Percentiles rank a stretch among this genome's conserved stretches.
phyloP scores from a whole-genome alignment of 805 yeast species.

The Starmerella lactis-condensi region DNA sequence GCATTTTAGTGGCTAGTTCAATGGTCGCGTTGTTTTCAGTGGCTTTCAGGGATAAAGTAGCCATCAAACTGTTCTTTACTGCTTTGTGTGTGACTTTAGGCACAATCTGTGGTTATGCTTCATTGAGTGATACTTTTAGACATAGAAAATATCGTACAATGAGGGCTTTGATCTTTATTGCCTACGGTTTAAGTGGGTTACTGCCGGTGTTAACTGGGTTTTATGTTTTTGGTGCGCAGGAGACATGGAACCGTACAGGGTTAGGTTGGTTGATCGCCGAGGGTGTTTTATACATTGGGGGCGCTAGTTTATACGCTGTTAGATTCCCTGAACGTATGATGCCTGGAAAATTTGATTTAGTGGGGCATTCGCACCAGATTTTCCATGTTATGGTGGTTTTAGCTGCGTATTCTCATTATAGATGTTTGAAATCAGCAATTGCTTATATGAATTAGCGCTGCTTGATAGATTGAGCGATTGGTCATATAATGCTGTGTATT shows the following conservation, averaged over 20 bases:
- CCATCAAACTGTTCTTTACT: slow-evolving; percentile 19
- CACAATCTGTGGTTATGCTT: slow-evolving; percentile 38
- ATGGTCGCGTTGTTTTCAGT: slow-evolving; percentile 34
- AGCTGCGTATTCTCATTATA: slow-evolving; percentile 58
- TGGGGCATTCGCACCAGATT: slow-evolving; percentile 73
- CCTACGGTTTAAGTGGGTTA: slow-evolving; percentile 61
- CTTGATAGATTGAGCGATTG: too few relatives aligned
- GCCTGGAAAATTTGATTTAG: slow-evolving; percentile 48
- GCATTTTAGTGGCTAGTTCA: slow-evolving; percentile 46
- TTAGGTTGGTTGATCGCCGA: slow-evolving; percentile 47
- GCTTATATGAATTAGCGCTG: not conserved
- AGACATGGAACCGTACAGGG: slow-evolving; percentile 34
- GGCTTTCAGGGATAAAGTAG: slow-evolving; percentile 26
- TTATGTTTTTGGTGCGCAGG: slow-evolving; percentile 30
- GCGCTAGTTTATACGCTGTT: slow-evolving; percentile 62
- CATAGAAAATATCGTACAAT: slow-evolving; percentile 53
- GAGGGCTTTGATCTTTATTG: slow-evolving; percentile 59
- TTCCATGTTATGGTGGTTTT: slow-evolving; percentile 61
- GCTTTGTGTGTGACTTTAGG: slow-evolving; percentile 42
- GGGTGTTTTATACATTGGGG: slow-evolving; percentile 56
- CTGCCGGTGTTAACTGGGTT: slow-evolving; percentile 48
- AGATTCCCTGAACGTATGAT: slow-evolving; percentile 55
- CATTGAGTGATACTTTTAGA: slow-evolving; percentile 50
- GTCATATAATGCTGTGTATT: too few relatives aligned
- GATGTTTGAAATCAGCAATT: slow-evolving; percentile 3